These are phyloP conservation scores for Syzygium syzygioides DNA, from an alignment of 441 rosid species.

Conservation along the genomic window DNA sequence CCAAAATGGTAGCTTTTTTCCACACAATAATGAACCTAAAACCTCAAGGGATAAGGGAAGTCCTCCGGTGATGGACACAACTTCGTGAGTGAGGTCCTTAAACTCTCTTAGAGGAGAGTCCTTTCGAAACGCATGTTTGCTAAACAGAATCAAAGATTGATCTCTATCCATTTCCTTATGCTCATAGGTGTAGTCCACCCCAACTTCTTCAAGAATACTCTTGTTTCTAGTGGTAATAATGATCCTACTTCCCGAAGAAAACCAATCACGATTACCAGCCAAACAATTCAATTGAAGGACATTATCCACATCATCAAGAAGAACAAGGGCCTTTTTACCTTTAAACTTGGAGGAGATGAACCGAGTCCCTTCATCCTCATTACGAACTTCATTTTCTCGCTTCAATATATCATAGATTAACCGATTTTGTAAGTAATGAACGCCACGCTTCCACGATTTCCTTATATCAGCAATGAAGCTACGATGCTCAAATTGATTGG, in stretches of 20 bases:
- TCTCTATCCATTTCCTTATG: background rate
- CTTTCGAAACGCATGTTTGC: background rate
- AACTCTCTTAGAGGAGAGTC: too few relatives aligned
- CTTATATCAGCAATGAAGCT: too few relatives aligned
- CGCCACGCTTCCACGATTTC: too few relatives aligned
- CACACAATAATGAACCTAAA: too few relatives aligned
- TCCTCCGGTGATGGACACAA: too few relatives aligned
- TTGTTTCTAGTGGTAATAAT: background rate
- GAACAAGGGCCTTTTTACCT: background rate
- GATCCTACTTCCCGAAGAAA: background rate
- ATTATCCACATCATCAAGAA: background rate
- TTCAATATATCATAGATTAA: background rate
- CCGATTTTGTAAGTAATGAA: too few relatives aligned
- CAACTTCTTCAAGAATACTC: background rate
- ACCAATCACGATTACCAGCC: background rate
- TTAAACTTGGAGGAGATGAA: background rate
- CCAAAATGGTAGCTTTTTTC: background rate
- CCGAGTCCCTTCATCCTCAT: background rate
- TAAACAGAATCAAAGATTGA: background rate
- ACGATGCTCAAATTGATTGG: too few relatives aligned
- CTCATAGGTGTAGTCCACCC: background rate
- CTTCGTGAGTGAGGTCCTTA: too few relatives aligned
- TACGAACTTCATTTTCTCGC: background rate
- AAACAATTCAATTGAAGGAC: background rate
- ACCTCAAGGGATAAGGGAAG: too few relatives aligned